Conservation (phyloP, 2,329 filamentous ascomycete genomes). For the Alternaria metachromatica region DNA sequence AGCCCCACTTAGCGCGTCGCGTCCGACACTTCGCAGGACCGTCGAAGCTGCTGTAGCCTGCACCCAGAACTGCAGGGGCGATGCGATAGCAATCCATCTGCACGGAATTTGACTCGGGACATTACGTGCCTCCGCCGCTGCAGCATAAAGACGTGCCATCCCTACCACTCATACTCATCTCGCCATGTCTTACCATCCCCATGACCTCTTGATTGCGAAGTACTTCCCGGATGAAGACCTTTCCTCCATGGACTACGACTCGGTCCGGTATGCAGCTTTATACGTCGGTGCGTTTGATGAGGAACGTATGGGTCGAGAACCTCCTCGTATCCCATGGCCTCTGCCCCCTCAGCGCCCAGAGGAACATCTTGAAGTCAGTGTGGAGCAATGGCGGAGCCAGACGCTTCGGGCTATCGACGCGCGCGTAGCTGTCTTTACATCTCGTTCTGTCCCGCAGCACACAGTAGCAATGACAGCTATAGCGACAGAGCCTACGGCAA, state of each 20-base stretch:
- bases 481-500: neutral
- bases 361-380: neutral
- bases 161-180: neutral
- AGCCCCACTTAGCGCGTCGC: neutral
- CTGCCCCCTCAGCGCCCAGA: neutral
- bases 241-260: neutral
- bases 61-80: neutral
- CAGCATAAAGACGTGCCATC: no score
- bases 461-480: neutral
- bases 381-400: neutral
- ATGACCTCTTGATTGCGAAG: neutral
- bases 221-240: slow-evolving; percentile 2
- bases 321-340: neutral
- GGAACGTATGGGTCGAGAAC: neutral
- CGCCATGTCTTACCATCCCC: neutral
- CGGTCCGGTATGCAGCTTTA: neutral
- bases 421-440: neutral
- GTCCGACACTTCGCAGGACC: neutral
- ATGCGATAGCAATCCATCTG: neutral
- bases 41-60: neutral
- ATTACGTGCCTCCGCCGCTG: neutral
- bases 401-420: neutral
- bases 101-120: neutral
- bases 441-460: neutral
- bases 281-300: neutral